These are phyloP conservation scores for Loxodes magnus DNA, from an alignment of 73 alveolate genomes.

Conservation along the genomic window DNA sequence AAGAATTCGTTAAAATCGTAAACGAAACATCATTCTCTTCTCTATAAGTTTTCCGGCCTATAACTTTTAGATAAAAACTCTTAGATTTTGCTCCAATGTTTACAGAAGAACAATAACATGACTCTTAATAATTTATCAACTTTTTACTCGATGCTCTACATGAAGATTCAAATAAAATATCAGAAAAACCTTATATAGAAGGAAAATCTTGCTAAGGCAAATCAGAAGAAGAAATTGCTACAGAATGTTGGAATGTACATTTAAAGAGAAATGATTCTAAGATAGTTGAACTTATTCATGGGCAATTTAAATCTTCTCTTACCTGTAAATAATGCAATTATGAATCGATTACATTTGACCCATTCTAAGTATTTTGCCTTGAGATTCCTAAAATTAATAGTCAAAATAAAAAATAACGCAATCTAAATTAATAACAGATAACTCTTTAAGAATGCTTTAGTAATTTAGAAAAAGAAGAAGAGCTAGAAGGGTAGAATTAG, in stretches of 20 bases:
- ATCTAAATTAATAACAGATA: no score
- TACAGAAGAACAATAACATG: slow-evolving; percentile 74
- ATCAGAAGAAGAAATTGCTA: slow-evolving; percentile 74
- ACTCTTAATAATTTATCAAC: slow-evolving; percentile 82
- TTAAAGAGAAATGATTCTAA: slow-evolving; percentile 81
- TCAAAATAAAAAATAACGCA: no score
- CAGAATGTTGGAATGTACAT: slow-evolving; percentile 75
- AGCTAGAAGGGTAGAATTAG: no score
- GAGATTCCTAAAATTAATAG: no score
- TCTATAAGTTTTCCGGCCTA: no score
- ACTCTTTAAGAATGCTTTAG: no score
- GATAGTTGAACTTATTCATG: slow-evolving; percentile 88
- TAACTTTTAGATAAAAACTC: slow-evolving; percentile 24
- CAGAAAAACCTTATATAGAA: slow-evolving; percentile 70
- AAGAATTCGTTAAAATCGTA: no score
- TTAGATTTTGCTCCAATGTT: slow-evolving; percentile 36
- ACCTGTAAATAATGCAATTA: slow-evolving; percentile 74
- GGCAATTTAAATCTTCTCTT: slow-evolving; percentile 81
- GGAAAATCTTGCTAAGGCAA: slow-evolving; percentile 40
- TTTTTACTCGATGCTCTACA: slow-evolving; percentile 92
- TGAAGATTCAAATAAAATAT: slow-evolving; percentile 88
- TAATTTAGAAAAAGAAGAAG: no score
- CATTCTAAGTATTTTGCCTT: slow-evolving; percentile 77
- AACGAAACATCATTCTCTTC: no score
- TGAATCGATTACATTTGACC: slow-evolving; percentile 85